phyloP scores from a whole-genome alignment of 352 stramenopile species.

The Blastocystis sp. region DNA sequence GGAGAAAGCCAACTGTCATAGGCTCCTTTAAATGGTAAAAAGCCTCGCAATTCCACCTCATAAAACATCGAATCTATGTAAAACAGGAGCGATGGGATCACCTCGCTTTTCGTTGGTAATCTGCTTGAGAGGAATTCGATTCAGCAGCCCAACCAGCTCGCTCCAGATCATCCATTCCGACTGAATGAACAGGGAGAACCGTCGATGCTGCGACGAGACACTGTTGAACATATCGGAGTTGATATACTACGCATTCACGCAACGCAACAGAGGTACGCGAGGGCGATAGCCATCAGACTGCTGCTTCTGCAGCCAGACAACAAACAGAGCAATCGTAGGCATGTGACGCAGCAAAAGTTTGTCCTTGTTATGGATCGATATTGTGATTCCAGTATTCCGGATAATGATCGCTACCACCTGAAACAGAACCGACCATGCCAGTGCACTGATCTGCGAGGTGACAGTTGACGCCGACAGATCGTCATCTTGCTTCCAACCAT shows the following conservation, averaged over 20 bases:
- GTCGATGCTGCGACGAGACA: neutral
- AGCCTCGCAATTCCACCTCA: slow-evolving; percentile 35
- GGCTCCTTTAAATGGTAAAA: neutral
- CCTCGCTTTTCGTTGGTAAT: neutral
- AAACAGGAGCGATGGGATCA: neutral
- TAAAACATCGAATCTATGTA: neutral
- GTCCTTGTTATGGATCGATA: neutral
- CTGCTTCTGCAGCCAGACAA: slow-evolving; percentile 21
- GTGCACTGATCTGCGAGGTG: neutral
- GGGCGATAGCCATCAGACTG: neutral
- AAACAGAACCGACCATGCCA: neutral
- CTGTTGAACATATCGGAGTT: neutral
- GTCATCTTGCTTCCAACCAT: neutral
- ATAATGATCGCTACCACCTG: neutral
- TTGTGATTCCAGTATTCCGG: neutral
- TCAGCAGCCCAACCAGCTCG: neutral
- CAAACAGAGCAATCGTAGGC: neutral
- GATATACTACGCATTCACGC: neutral
- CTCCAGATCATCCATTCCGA: neutral
- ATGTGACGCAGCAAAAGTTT: neutral
- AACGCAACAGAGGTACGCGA: neutral
- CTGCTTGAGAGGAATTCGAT: neutral
- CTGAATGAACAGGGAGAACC: neutral
- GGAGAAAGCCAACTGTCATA: neutral
- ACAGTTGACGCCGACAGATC: neutral